These are phyloP conservation scores for Dillenia suffruticosa DNA, from an alignment of 164 flowering plant genomes.

Conservation along the genomic window DNA sequence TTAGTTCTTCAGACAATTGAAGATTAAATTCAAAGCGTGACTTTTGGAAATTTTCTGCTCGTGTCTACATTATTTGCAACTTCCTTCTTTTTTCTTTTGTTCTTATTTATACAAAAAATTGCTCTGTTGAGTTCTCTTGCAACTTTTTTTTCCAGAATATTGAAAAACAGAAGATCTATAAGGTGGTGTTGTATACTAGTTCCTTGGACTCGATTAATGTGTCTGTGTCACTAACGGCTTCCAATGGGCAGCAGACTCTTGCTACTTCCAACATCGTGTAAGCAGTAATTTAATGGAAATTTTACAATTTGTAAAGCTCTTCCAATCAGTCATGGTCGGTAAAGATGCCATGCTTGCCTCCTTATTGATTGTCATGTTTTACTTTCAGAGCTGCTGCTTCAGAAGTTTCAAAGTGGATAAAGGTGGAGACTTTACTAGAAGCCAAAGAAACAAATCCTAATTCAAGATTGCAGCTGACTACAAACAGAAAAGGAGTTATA, in stretches of 20 bases:
- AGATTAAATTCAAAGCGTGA: too few relatives aligned
- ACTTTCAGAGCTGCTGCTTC: conserved; percentile 50
- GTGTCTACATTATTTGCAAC: neutral
- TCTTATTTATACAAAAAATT: neutral
- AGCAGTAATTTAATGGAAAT: conserved; percentile 14
- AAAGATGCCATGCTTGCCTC: neutral
- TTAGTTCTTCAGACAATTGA: too few relatives aligned
- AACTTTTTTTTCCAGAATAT: conserved; percentile 53
- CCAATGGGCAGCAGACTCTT: conserved; percentile 48
- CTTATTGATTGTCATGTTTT: conserved; percentile 3
- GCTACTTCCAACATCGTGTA: conserved; percentile 56
- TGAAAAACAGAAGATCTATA: conserved; percentile 80
- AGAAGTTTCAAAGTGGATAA: conserved; percentile 74
- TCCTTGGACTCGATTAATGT: conserved; percentile 54
- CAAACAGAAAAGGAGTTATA: conserved; percentile 60
- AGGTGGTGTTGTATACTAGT: conserved; percentile 59
- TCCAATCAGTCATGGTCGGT: too few relatives aligned
- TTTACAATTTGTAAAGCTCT: too few relatives aligned
- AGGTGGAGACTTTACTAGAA: conserved; percentile 48
- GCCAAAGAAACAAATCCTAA: conserved; percentile 56
- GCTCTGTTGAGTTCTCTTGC: neutral
- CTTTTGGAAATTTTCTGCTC: too few relatives aligned
- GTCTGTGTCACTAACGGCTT: conserved; percentile 59
- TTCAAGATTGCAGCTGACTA: conserved; percentile 75
- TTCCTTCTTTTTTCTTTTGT: neutral